Evolutionary conservation across 345 rosid genomes (phyloP).

Genomic region (Ceriops decandra): DNA sequence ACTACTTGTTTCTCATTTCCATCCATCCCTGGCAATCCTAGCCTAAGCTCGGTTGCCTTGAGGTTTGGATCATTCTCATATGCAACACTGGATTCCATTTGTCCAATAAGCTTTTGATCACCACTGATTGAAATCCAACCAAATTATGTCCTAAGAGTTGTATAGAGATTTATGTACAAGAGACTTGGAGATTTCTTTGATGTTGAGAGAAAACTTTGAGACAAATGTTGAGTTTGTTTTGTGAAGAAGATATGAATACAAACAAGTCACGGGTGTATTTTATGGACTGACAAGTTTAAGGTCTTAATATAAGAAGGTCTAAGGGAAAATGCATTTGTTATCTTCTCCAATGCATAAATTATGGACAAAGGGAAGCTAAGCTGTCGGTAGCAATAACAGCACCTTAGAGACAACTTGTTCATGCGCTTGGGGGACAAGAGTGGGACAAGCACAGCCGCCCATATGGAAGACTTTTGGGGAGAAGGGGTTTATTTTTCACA

Average conservation of each 20-base stretch:
- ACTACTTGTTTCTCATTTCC: slow-evolving; percentile 32
- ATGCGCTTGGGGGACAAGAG: slow-evolving; percentile 56
- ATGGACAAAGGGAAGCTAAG: slow-evolving; percentile 71
- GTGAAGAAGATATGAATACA: slow-evolving; percentile 4
- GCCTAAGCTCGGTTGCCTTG: slow-evolving; percentile 80
- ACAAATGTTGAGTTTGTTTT: neutral
- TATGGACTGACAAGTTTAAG: slow-evolving; percentile 21
- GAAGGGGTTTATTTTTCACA: neutral
- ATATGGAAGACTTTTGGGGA: slow-evolving; percentile 28
- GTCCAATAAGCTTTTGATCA: neutral
- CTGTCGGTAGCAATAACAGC: slow-evolving; percentile 74
- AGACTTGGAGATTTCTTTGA: too few species aligned
- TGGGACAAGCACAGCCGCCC: slow-evolving; percentile 74
- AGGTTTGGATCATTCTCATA: slow-evolving; percentile 61
- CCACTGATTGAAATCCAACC: neutral
- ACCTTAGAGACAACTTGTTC: slow-evolving; percentile 64
- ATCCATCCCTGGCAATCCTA: slow-evolving; percentile 79
- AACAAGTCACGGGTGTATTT: slow-evolving; percentile 33
- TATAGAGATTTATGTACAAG: neutral
- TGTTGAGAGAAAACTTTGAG: neutral
- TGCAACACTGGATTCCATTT: slow-evolving; percentile 39
- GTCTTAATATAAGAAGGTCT: slow-evolving; percentile 10
- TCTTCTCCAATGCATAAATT: slow-evolving; percentile 35
- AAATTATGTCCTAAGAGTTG: neutral
- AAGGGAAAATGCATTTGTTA: neutral